phyloP scores from a whole-genome alignment of 164 flowering plant species.

The Nymphaea colorata region DNA sequence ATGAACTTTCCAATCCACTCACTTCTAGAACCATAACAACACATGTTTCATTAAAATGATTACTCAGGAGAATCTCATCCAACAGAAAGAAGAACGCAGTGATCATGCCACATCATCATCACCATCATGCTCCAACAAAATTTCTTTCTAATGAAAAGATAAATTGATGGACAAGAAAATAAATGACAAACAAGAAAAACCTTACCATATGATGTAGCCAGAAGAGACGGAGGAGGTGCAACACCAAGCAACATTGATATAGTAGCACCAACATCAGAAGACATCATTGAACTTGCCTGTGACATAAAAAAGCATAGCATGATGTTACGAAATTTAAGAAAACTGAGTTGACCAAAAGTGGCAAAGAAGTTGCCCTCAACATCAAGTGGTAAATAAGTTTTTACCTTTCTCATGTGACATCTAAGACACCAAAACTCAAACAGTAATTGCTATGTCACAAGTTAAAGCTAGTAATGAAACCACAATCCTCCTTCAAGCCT shows the following conservation, averaged over 20 bases:
- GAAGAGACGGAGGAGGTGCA: conserved; percentile 62
- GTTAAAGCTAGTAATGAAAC: too few species aligned
- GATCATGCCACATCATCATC: too few species aligned
- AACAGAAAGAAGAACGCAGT: conserved; percentile 35
- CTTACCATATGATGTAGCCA: conserved; percentile 22
- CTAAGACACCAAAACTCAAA: too few species aligned
- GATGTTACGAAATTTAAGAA: not conserved
- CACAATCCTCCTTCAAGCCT: too few species aligned
- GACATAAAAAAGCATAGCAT: conserved; percentile 1
- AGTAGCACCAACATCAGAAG: conserved; percentile 66
- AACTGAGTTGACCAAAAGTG: too few species aligned
- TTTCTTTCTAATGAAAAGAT: not conserved
- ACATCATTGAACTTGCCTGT: conserved; percentile 39
- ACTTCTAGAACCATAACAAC: conserved; percentile 68
- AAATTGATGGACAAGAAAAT: not conserved
- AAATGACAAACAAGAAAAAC: not conserved
- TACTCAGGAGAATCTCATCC: conserved; percentile 63
- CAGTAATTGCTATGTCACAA: too few species aligned
- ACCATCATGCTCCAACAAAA: not conserved
- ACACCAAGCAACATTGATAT: conserved; percentile 81
- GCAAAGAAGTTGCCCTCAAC: too few species aligned
- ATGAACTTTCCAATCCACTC: conserved; percentile 43
- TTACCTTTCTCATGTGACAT: too few species aligned
- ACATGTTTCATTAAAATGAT: conserved; percentile 82
- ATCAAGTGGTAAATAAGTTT: too few species aligned